These are phyloP conservation scores for Uromyces viciae-fabae DNA, from an alignment of 1,284 basidiomycete genomes.

Conservation along the genomic window DNA sequence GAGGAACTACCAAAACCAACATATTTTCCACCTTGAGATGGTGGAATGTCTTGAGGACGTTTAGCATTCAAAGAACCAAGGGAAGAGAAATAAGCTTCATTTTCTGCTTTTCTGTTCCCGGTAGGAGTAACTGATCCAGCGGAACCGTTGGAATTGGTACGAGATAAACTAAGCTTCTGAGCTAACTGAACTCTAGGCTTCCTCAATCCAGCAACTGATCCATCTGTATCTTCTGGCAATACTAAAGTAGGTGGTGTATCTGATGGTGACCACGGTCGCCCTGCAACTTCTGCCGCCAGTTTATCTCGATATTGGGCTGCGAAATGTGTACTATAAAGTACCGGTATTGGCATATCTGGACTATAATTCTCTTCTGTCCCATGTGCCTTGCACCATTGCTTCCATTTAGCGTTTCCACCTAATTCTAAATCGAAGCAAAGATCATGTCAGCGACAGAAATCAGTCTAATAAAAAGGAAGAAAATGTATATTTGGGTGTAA, in stretches of 20 bases:
- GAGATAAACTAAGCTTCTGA: slow-evolving; percentile 5
- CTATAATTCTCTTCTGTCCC: slow-evolving; percentile 23
- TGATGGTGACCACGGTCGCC: slow-evolving; percentile 48
- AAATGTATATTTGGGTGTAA: too few species aligned
- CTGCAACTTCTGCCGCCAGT: slow-evolving; percentile 25
- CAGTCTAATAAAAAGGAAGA: neutral
- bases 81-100: slow-evolving; percentile 70
- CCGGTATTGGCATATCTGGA: slow-evolving; percentile 21
- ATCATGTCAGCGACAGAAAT: neutral
- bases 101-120: slow-evolving; percentile 64
- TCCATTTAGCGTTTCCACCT: slow-evolving; percentile 42
- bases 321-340: slow-evolving; percentile 41
- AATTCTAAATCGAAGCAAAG: neutral
- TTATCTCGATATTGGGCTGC: slow-evolving; percentile 43
- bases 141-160: slow-evolving; percentile 61
- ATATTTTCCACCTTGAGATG: slow-evolving; percentile 78
- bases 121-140: slow-evolving; percentile 54
- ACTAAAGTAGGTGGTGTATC: slow-evolving; percentile 62
- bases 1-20: slow-evolving; percentile 72
- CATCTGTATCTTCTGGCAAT: slow-evolving; percentile 21
- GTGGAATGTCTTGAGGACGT: slow-evolving; percentile 68
- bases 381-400: slow-evolving; percentile 26
- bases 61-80: slow-evolving; percentile 69
- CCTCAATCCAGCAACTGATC: slow-evolving; percentile 51
- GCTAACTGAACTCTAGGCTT: slow-evolving; percentile 15